Conservation (phyloP, 208 protist genomes). For the Blechomonas ayalai region DNA sequence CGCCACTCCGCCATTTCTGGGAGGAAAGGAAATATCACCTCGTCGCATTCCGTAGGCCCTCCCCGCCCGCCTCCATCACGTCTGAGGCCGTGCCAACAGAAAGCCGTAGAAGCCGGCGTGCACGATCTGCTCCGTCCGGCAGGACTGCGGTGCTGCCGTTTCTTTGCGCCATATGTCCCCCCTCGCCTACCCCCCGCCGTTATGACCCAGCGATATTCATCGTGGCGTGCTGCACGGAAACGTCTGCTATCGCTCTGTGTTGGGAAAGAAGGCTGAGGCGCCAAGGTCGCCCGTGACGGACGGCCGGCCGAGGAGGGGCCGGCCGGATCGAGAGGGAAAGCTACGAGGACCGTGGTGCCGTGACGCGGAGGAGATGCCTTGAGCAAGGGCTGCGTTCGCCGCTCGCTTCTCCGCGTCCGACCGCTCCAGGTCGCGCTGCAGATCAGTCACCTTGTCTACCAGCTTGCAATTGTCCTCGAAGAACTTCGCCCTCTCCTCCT, state of each 20-base stretch:
- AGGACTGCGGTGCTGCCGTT: background rate
- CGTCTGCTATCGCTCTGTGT: background rate
- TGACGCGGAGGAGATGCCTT: slow-evolving; percentile 28
- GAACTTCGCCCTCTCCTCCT: slow-evolving; percentile 34
- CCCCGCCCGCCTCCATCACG: no score
- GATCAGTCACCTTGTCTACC: slow-evolving; percentile 38
- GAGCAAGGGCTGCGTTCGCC: slow-evolving; percentile 43
- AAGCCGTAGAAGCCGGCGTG: no score
- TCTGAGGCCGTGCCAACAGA: no score
- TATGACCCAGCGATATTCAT: slow-evolving; percentile 4
- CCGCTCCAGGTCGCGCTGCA: slow-evolving; percentile 46
- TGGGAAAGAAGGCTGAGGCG: background rate
- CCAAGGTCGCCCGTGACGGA: slow-evolving; percentile 9
- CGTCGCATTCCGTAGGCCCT: no score
- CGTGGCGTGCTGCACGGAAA: no score
- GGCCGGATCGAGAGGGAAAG: background rate
- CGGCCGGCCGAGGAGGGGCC: background rate
- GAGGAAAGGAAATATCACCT: no score
- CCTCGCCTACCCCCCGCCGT: slow-evolving; percentile 1
- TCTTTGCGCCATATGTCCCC: background rate
- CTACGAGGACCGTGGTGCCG: background rate
- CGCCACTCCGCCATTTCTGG: no score
- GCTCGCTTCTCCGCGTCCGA: slow-evolving; percentile 50
- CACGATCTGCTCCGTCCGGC: background rate
- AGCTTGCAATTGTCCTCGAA: slow-evolving; percentile 50